Base-by-base conservation (phyloP, 2,329 filamentous ascomycete species). In the Fonsecaea pedrosoi region DNA sequence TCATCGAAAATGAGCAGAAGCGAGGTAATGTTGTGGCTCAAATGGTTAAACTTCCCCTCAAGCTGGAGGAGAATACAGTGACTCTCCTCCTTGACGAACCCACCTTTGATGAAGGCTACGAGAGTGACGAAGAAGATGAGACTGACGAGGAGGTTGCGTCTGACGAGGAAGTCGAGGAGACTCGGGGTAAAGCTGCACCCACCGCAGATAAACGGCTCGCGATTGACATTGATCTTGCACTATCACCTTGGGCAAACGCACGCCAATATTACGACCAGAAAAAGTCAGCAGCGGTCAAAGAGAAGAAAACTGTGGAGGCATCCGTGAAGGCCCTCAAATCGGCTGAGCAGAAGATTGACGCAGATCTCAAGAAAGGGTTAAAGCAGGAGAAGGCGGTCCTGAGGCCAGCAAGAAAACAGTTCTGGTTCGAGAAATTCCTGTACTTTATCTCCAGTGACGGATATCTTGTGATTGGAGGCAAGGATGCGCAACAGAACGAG, bases 401-500 rank as follows among this genome's bases (percentile, higher is more conserved):
- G 9, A 89, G 94, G 54, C 92, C 91, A 0, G 90, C 97, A 8
- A 87, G 95, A 64, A 90, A 89, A 74, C 90, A 89, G 71, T 86
- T 94, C 74, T 99, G 95, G 95, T 99, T 97, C 72, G 95, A 99
- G 75, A 99, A 99, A 78, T 99, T 97, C 74, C 83, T 89, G 34
- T 98, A 92, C 85, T 99, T 99, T 80, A 87, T 98, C 72, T 97
- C 94, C 0, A 96, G 93, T 0, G 95, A 99, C 75, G 94, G 94
- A 4, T 97, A 98, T 76, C 85, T 99, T 5, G 91, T 98, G 0
- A 85, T 99, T 15, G 94, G 89, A 54, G 94, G 93, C 15, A 92
- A 92, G 69, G 95, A 99, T 80, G 86, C 89, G 1, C 90, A 92
- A 73, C 95, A 99, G 76, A 93, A 91, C 74, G 95, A 99, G 77